A percentile compares a stretch with the other conserved stretches of the same genome.
Evolutionary conservation across 257 asterid genomes (phyloP).

Genomic region (Jaltomata sinuosa): DNA sequence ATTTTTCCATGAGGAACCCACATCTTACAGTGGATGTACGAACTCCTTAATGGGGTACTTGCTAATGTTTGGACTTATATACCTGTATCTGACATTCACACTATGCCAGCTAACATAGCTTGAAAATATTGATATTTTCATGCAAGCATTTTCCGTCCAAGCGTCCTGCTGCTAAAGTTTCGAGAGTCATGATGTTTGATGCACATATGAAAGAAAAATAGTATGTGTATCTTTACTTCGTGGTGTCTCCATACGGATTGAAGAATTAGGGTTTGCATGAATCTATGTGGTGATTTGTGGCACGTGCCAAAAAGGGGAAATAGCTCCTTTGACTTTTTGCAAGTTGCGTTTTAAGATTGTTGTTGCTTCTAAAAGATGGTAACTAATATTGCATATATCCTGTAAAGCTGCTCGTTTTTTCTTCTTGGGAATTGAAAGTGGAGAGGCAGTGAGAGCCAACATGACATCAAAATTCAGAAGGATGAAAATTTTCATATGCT

Average conservation of each 20-base stretch:
- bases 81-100: not conserved
- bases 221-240: not conserved
- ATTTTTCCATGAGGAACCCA: not conserved
- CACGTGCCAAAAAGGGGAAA: not conserved
- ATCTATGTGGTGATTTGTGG: not conserved
- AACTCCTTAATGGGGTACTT: not conserved
- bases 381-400: not conserved
- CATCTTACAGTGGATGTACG: not conserved
- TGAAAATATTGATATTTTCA: not conserved
- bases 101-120: not conserved
- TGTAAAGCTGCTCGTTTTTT: not conserved
- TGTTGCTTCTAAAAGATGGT: not conserved
- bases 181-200: not conserved
- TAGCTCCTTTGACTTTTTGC: not conserved
- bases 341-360: not conserved
- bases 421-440: not conserved
- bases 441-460: not conserved
- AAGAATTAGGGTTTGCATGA: not conserved
- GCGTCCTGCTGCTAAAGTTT: not conserved
- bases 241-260: not conserved
- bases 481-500: too few species aligned
- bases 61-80: not conserved
- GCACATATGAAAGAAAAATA: not conserved
- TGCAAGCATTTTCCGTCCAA: not conserved
- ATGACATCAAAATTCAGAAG: not conserved